Evolutionary conservation across 2,329 filamentous ascomycete genomes (phyloP).

Genomic region (Allantophomopsis lycopodina): DNA sequence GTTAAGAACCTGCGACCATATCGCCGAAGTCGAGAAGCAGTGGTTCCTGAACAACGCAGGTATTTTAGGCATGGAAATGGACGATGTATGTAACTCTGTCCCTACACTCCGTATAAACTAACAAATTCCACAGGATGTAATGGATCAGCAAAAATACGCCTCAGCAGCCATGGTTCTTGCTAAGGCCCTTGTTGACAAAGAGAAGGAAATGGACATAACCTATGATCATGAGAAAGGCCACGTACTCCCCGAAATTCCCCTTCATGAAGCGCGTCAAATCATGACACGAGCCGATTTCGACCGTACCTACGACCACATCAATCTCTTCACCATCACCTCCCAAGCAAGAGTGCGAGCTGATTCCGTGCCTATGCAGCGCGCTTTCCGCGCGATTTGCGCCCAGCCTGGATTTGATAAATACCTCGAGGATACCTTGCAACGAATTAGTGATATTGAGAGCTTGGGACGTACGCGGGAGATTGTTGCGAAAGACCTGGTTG

Average conservation of each 20-base stretch:
- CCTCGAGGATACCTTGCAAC: conserved; percentile 67
- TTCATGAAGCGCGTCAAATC: conserved; percentile 76
- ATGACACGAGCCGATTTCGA: conserved; percentile 97
- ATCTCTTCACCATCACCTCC: conserved; percentile 89
- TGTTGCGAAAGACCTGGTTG: conserved; percentile 86
- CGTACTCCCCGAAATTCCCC: conserved; percentile 63
- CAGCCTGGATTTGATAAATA: conserved; percentile 69
- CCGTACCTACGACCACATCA: conserved; percentile 79
- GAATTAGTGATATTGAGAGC: conserved; percentile 88
- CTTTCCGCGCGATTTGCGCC: conserved; percentile 73
- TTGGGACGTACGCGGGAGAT: conserved; percentile 87
- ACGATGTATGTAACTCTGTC: conserved; percentile 42
- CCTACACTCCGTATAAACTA: no score
- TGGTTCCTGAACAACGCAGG: conserved; percentile 74
- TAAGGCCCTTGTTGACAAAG: conserved; percentile 69
- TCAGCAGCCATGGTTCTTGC: conserved; percentile 90
- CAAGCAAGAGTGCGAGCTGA: conserved; percentile 80
- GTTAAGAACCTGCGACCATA: conserved; percentile 61
- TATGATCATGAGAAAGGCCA: conserved; percentile 59
- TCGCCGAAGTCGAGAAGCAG: conserved; percentile 57
- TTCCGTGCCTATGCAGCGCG: conserved; percentile 90
- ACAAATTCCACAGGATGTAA: conserved; percentile 43
- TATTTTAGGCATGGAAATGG: conserved; percentile 65
- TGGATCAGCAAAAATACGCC: conserved; percentile 96
- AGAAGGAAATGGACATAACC: conserved; percentile 18